Evolutionary conservation across 73 alveolate genomes (phyloP), one percentile per base, ranked within the genome.

Genomic region (Paraurostyla sp.): DNA sequence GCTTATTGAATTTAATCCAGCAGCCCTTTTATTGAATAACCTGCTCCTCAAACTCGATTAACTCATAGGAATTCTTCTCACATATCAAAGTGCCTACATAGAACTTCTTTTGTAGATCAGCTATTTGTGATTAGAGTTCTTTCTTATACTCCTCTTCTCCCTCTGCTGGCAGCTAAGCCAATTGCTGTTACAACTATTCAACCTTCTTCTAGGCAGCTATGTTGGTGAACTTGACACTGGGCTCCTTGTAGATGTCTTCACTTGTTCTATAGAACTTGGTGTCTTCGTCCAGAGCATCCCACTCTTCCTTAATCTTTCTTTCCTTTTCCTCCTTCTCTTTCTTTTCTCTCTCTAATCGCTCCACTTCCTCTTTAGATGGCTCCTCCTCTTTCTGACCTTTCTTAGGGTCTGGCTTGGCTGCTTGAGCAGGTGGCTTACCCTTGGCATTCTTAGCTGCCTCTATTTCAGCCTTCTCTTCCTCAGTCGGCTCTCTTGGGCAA

Each of bases 271-370:
- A 84, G 86, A 87, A 83, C 75, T 92, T 91, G 32, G 91, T 88
- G 42, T 94, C 96, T 54, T 94, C 98, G 36, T 87, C 92, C 23
- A 94, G 91, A 0, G 90, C 89, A 71, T 94, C 98, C 96, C 96
- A 94, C 69, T 94, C 98, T 46, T 89, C 98, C 46, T 54, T 49
- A n/a, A 51, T 33, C 69, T 92, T 54, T 45, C 86, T 76, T 84
- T 88, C 88, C 23, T 76, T 58, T 25, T 94, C 96, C 80, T 88
- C 97, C 71, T 92, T 95, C 71, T 92, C 95, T 69, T 89, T 94
- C 80, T 59, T 68, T 56, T 92, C 94, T 78, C 85, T 91, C 88
- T 85, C 92, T 0, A 94, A 38, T 45, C 69, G 50, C 48, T 94
- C 96, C 62, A 89, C 87, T 57, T 94, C 98, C 60, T 94, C 98